phyloP scores from a whole-genome alignment of 73 alveolate genomes.

The Paramecium sonneborni region DNA sequence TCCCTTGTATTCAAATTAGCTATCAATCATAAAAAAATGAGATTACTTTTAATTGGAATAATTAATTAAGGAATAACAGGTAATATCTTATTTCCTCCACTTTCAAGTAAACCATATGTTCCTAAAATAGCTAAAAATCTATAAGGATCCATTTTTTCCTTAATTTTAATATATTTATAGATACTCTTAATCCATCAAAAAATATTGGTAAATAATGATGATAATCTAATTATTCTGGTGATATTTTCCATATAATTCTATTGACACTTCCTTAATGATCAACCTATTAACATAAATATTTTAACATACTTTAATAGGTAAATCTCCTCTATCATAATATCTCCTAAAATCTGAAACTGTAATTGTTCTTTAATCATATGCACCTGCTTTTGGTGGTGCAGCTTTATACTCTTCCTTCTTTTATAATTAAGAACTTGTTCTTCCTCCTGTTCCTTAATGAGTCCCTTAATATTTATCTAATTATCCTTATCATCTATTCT shows the following conservation, averaged over 20 bases:
- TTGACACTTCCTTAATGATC: slow-evolving; percentile 96
- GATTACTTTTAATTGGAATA: slow-evolving; percentile 85
- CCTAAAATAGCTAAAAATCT: slow-evolving; percentile 99
- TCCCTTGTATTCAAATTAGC: slow-evolving; percentile 99
- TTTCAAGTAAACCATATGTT: slow-evolving; percentile 95
- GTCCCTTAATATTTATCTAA: slow-evolving; percentile 76
- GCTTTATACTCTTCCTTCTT: slow-evolving; percentile 80
- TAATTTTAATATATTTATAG: slow-evolving; percentile 48
- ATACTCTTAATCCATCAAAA: slow-evolving; percentile 98
- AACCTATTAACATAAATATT: slow-evolving; percentile 22
- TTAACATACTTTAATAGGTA: slow-evolving; percentile 84
- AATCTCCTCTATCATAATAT: slow-evolving; percentile 98
- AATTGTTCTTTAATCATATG: slow-evolving; percentile 84
- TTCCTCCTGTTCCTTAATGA: slow-evolving; percentile 89
- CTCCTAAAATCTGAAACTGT: slow-evolving; percentile 95
- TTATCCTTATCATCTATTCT: neutral
- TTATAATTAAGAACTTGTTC: slow-evolving; percentile 86
- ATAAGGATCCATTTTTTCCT: slow-evolving; percentile 98
- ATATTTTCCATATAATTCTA: slow-evolving; percentile 97
- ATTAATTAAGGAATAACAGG: slow-evolving; percentile 99
- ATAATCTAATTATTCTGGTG: slow-evolving; percentile 94
- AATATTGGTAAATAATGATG: slow-evolving; percentile 99
- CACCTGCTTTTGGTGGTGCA: slow-evolving; percentile 95
- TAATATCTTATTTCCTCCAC: slow-evolving; percentile 98
- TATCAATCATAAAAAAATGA: neutral